A percentile compares a stretch with the other conserved stretches of the same genome.
These are phyloP conservation scores for Tephrocybe rancida DNA, from an alignment of 768 basidiomycete species.

Conservation along the genomic window DNA sequence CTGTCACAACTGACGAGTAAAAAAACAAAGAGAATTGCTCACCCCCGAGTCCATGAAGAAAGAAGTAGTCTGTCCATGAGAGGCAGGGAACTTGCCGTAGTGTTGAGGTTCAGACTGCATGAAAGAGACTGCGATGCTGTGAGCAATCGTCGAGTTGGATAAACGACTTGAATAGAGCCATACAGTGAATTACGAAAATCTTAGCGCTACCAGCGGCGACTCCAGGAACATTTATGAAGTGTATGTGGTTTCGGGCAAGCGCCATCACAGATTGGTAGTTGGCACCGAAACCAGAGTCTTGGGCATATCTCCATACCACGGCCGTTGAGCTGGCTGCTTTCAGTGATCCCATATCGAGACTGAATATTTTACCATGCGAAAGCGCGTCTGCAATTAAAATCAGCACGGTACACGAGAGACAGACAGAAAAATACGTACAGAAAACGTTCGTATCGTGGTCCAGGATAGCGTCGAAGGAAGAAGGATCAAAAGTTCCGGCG, in stretches of 20 bases:
- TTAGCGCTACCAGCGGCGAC: slow-evolving; percentile 68
- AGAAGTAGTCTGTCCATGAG: slow-evolving; percentile 68
- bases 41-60: slow-evolving; percentile 64
- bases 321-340: slow-evolving; percentile 60
- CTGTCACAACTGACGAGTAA: neutral
- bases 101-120: slow-evolving; percentile 75
- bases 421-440: slow-evolving; percentile 48
- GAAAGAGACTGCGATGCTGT: slow-evolving; percentile 57
- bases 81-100: slow-evolving; percentile 70
- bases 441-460: slow-evolving; percentile 96
- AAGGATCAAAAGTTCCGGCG: slow-evolving; percentile 56
- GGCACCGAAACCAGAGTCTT: slow-evolving; percentile 54
- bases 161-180: slow-evolving; percentile 32
- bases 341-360: slow-evolving; percentile 69
- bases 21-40: slow-evolving; percentile 30
- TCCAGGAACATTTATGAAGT: slow-evolving; percentile 76
- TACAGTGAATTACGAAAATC: slow-evolving; percentile 90
- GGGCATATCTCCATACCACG: slow-evolving; percentile 66
- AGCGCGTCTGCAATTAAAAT: slow-evolving; percentile 56
- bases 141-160: neutral
- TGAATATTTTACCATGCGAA: slow-evolving; percentile 64
- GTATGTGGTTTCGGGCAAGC: slow-evolving; percentile 84
- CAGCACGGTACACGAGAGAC: slow-evolving; percentile 1
- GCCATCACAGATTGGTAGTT: slow-evolving; percentile 77
- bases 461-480: slow-evolving; percentile 70